Evolutionary conservation across 2,329 filamentous ascomycete genomes (phyloP).

Genomic region (Westerdykella aurantiaca): DNA sequence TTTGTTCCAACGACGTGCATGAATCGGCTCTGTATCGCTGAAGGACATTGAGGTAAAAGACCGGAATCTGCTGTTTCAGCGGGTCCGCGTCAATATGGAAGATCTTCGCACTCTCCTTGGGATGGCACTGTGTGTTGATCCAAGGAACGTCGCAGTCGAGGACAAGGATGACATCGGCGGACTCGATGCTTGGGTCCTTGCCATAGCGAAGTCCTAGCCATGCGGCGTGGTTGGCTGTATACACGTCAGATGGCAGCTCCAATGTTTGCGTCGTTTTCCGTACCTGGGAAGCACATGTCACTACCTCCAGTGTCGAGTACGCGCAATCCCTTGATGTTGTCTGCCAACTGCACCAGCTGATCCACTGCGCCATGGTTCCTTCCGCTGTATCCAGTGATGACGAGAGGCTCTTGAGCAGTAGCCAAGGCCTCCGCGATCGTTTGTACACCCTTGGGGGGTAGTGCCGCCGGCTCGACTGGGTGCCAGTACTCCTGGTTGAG

Average conservation of each 20-base stretch:
- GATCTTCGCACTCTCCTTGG: constrained; percentile 52
- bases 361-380: constrained; percentile 59
- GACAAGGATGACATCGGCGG: constrained; percentile 78
- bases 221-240: constrained; percentile 46
- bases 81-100: constrained; percentile 63
- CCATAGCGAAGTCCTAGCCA: constrained; percentile 64
- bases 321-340: constrained; percentile 61
- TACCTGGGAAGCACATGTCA: constrained; percentile 71
- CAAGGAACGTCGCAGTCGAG: constrained; percentile 89
- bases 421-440: constrained; percentile 59
- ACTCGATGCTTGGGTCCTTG: constrained; percentile 63
- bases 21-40: constrained; percentile 49
- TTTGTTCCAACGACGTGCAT: constrained; percentile 58
- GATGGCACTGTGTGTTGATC: constrained; percentile 72
- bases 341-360: constrained; percentile 61
- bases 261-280: background rate
- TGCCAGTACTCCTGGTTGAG: constrained; percentile 67
- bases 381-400: constrained; percentile 67
- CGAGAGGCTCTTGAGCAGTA: constrained; percentile 58
- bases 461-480: constrained; percentile 60
- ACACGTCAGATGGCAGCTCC: background rate
- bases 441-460: constrained; percentile 50
- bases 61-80: constrained; percentile 57
- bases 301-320: constrained; percentile 72
- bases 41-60: constrained; percentile 53